Evolutionary conservation across 179 eudicot species (phyloP).

Genomic region (Camellia oleifera): DNA sequence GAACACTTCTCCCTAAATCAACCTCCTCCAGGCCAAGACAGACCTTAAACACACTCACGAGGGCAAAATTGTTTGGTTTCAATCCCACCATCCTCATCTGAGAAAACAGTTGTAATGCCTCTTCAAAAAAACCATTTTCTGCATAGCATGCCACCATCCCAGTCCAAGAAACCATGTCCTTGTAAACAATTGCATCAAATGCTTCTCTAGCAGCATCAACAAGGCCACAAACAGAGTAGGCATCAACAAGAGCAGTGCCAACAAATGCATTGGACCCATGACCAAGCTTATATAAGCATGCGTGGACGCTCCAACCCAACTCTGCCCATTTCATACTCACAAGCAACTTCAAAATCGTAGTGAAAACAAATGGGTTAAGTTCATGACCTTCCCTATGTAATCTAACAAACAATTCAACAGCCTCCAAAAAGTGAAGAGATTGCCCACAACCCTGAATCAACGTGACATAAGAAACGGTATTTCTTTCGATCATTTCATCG

Average conservation of each 20-base stretch:
- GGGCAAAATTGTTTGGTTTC: constrained; percentile 52
- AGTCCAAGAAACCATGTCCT: constrained; percentile 65
- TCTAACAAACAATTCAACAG: constrained; percentile 32
- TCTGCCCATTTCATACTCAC: constrained; percentile 44
- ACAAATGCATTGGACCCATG: constrained; percentile 46
- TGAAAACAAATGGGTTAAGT: constrained; percentile 58
- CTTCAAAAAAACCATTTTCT: constrained; percentile 40
- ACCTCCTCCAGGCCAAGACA: constrained; percentile 44
- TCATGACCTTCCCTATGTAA: constrained; percentile 51
- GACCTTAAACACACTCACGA: constrained; percentile 56
- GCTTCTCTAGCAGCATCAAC: constrained; percentile 43
- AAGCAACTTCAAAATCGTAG: constrained; percentile 50
- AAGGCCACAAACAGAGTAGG: constrained; percentile 47
- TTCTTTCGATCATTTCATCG: constrained; percentile 45
- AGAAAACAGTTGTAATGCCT: constrained; percentile 37
- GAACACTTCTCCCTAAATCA: constrained; percentile 33
- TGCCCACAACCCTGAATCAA: constrained; percentile 44
- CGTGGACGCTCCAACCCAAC: constrained; percentile 34
- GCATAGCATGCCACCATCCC: constrained; percentile 58
- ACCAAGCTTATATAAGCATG: constrained; percentile 49
- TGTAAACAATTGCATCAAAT: constrained; percentile 41
- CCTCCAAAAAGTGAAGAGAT: constrained; percentile 28
- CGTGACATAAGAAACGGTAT: constrained; percentile 48
- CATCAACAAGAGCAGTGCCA: constrained; percentile 55
- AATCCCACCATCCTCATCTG: constrained; percentile 46